phyloP scores from a whole-genome alignment of 805 yeast species.

The Ascoidea tarda region DNA sequence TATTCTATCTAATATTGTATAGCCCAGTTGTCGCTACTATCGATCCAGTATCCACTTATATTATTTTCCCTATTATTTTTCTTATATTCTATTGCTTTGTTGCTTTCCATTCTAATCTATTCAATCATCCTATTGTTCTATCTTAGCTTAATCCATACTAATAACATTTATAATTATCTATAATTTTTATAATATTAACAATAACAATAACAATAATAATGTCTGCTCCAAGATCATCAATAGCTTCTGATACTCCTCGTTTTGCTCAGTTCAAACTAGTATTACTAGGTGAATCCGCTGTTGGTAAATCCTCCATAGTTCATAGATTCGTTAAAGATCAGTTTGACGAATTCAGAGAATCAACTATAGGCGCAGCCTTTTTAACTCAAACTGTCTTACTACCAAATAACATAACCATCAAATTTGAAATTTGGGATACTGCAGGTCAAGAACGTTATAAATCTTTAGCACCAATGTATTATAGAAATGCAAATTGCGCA shows the following conservation, averaged over 20 bases:
- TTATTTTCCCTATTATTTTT: too few relatives aligned
- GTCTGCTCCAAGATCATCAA: neutral
- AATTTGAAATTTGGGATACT: constrained; percentile 81
- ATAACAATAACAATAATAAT: too few relatives aligned
- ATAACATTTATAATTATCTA: too few relatives aligned
- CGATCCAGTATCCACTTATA: too few relatives aligned
- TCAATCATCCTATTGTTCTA: too few relatives aligned
- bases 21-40: too few relatives aligned
- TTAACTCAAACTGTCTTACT: constrained; percentile 58
- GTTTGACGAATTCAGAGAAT: constrained; percentile 70
- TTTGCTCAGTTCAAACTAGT: constrained; percentile 21
- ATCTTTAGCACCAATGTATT: constrained; percentile 73
- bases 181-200: too few relatives aligned
- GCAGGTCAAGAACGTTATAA: constrained; percentile 92
- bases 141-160: too few relatives aligned
- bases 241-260: neutral
- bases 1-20: too few relatives aligned
- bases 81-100: too few relatives aligned
- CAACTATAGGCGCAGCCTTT: constrained; percentile 98
- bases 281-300: constrained; percentile 35
- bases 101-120: too few relatives aligned
- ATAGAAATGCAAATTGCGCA: constrained; percentile 71
- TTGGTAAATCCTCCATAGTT: constrained; percentile 35
- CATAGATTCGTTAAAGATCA: constrained; percentile 30
- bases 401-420: constrained; percentile 18